Evolutionary conservation across 2,329 filamentous ascomycete species (phyloP), one percentile per base, ranked within the genome.

Genomic region (Trichophyton mentagrophytes): DNA sequence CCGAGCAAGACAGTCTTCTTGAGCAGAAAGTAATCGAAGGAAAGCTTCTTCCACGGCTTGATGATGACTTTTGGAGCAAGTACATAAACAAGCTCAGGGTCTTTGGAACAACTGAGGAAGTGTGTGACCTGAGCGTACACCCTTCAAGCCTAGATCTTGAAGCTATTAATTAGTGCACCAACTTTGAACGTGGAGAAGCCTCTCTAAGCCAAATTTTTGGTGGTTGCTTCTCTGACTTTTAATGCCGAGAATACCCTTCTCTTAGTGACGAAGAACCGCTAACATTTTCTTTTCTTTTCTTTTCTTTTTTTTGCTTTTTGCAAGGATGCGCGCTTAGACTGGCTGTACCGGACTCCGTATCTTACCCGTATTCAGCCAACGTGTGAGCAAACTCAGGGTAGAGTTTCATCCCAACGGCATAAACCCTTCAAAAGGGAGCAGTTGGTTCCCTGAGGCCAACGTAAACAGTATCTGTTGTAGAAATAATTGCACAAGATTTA

Each of bases 81-180:
- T 84, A 84, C 67, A 80, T 80, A 1, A 85, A 85, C 65, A 81
- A 78, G 64, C 67, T 85, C 60, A 74, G 83, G 44, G 78, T 84
- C 1, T 85, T 84, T 71, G 83, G 82, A 1, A 85, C 82, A 0
- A 67, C 76, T 55, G 82, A 86, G 68, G 75, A 74, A 30, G 69
- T 80, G 4, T 80, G 73, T 60, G 61, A 64, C 36, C 62, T 72
- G 30, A 42, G n/a, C 6, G 51, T n/a, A 17, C 30, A 20, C 6
- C 11, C 25, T 36, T n/a, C 15, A 9, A 15, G 25, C 17, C 25
- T 33, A 17, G 49, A 55, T n/a, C 25, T 6, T n/a, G 17, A 55
- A 55, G 15, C 17, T 55, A 33, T 36, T 33, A 55, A 55, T 55
- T 55, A 55, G 33, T 20, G 3, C 3, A 25, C 33, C 33, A 53